Evolutionary conservation across 257 asterid genomes (phyloP), one percentile per base, ranked within the genome.

Genomic region (Jacaranda mimosifolia): DNA sequence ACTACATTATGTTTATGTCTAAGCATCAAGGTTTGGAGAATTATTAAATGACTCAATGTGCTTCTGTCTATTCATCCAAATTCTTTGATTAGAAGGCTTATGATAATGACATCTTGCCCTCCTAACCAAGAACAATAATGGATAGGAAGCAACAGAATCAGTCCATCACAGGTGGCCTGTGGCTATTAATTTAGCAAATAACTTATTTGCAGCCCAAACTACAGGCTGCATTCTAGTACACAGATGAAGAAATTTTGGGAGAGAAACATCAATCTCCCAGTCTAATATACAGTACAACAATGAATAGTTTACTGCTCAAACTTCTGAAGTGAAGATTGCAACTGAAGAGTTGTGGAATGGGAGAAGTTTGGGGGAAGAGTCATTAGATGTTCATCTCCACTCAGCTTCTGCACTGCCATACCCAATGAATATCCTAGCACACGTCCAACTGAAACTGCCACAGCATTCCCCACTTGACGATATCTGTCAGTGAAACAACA

Each of bases 371-470:
- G 89, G 43, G 89, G 92, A 39, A 86, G 90, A 64, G 65, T 73
- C 81, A 82, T 70, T 21, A 88, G 88, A 64, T 82, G 86, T 80
- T 75, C 81, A 5, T 78, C 84, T 38, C 81, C 87, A 43, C 78
- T 78, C 80, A 75, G 65, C 78, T 82, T 84, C 80, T 82, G 80
- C 83, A 80, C 81, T 9, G 90, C 89, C 87, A 75, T 73, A 18
- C 87, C 93, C 77, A 88, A 35, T n/a, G 91, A 78, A 53, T 83
- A 86, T 21, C 91, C 91, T n/a, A 81, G 83, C 11, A 83, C 86
- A 0, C 90, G 87, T 62, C 90, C 88, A 7, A 86, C 89, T 43
- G 90, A 82, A 67, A 88, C 85, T 1, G 92, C 92, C 12, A 88
- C 90, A 55, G 87, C 90, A 60, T 86, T 88, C 21, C 90, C 90